Base-by-base conservation (phyloP, 306 rosid species). In the Ceratonia siliqua region DNA sequence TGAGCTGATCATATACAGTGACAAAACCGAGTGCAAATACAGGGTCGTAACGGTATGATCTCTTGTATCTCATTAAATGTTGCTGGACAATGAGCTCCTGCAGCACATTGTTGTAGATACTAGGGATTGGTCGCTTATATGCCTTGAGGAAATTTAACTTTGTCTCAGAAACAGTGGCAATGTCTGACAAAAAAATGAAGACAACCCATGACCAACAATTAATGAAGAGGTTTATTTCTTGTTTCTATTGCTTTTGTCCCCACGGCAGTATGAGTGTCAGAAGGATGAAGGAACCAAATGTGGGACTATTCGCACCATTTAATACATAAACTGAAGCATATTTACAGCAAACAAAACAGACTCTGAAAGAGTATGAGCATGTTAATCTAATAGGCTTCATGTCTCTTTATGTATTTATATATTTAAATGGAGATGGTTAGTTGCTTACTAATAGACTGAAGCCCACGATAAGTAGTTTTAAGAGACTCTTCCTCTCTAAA, bases 31-130 rank as follows among this genome's bases (percentile, higher is more conserved):
- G 97, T 53, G 92, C 96, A 32, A 94, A 91, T 56, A 91, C 89
- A 39, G 98, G 94, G 27, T 94, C 97, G 68, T 91, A 91, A 21
- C 88, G 79, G 81, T 89, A 91, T 11, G 92, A 82, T 81, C 79
- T 84, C 91, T 91, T 94, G 84, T 88, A 91, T 83, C 87, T 89
- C 86, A 79, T 87, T 69, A 94, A 84, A 81, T 94, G 98, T 63
- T 94, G 98, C 85, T 86, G 98, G 33, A 94, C 98, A 79, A 91
- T 89, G 81, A 94, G 86, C 79, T 91, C 98, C 85, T 88, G 98
- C 76, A 94, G 82, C 79, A 89, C 92, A 52, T 82, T 81, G 82
- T 91, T 94, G 84, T 91, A 94, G 75, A 94, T 85, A 77, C 94
- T 87, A 11, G 97, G 98, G 41, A 94, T 94, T 35, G 98, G 98